Percentiles rank a stretch among this genome's conserved stretches.
phyloP scores from a whole-genome alignment of 2,329 filamentous ascomycete genomes.

The Magnaporthiopsis rhizophila region DNA sequence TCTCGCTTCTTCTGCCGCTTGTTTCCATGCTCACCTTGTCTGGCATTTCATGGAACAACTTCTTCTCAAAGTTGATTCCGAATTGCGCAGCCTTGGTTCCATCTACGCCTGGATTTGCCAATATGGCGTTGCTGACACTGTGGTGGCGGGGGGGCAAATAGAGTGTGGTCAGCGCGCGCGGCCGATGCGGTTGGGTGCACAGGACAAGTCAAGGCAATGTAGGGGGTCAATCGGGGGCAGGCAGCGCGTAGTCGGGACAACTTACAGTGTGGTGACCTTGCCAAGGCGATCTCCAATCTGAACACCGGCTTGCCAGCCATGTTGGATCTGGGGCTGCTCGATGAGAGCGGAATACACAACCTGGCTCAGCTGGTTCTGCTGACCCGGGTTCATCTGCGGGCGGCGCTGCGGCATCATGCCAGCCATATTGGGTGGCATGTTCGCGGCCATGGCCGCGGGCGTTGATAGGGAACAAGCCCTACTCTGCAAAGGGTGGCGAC shows the following conservation, averaged over 20 bases:
- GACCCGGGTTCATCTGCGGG: constrained; percentile 42
- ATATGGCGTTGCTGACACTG: constrained; percentile 43
- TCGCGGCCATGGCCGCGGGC: constrained; percentile 49
- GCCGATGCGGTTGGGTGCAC: not conserved
- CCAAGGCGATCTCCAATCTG: constrained; percentile 31
- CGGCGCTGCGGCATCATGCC: constrained; percentile 44
- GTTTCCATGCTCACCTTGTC: constrained; percentile 27
- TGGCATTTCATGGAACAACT: constrained; percentile 34
- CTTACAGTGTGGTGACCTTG: constrained; percentile 35
- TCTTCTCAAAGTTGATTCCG: constrained; percentile 40
- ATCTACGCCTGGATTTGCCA: constrained; percentile 35
- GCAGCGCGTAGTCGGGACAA: not conserved
- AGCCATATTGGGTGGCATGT: constrained; percentile 32
- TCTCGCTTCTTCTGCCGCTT: constrained; percentile 8
- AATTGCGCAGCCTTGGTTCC: constrained; percentile 31
- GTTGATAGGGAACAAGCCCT: not conserved
- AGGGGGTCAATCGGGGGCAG: not conserved
- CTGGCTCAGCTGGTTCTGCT: constrained; percentile 37
- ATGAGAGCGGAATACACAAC: constrained; percentile 22
- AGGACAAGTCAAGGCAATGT: not conserved
- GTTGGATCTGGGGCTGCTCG: constrained; percentile 20
- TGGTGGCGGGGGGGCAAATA: not conserved
- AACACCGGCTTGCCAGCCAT: constrained; percentile 32
- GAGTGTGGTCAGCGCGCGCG: not conserved
- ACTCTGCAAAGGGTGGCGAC: not conserved